Evolutionary conservation across 2,329 filamentous ascomycete genomes (phyloP).

Genomic region (Fusarium scirpi): DNA sequence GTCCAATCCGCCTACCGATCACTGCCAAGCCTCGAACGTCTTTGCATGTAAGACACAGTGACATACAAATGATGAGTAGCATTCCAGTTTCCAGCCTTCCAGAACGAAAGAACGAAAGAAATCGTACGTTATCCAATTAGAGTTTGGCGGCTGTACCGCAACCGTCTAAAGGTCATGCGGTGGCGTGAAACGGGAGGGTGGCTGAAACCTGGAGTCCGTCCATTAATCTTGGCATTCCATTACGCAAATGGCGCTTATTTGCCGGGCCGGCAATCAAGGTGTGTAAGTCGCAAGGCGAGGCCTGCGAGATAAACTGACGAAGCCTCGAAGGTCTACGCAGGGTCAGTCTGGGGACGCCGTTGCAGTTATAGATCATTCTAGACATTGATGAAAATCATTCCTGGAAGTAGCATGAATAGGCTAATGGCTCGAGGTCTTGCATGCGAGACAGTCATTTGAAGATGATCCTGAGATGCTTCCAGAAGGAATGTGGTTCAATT

Average conservation of each 20-base stretch:
- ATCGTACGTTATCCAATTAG: background rate
- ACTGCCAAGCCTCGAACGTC: background rate
- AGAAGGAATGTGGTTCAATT: background rate
- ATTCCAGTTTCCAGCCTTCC: background rate
- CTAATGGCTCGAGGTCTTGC: background rate
- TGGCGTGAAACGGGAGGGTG: background rate
- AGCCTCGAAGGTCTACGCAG: background rate
- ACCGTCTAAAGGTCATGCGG: slow-evolving; percentile 4
- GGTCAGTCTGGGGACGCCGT: background rate
- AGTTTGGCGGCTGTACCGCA: background rate
- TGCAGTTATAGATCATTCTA: background rate
- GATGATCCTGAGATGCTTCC: accelerated
- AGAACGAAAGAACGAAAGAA: background rate
- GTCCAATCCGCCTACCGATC: background rate
- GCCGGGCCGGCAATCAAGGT: background rate
- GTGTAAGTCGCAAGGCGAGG: background rate
- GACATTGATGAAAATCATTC: accelerated
- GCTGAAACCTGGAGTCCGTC: slow-evolving; percentile 8
- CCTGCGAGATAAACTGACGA: background rate
- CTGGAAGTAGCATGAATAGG: accelerated
- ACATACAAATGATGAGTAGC: background rate
- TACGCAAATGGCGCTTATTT: background rate
- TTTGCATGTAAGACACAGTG: background rate
- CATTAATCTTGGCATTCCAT: slow-evolving; percentile 5
- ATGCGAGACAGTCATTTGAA: accelerated